These are phyloP conservation scores for Colletotrichum euphorbiae DNA, from an alignment of 2,329 filamentous ascomycete genomes.

Conservation along the genomic window DNA sequence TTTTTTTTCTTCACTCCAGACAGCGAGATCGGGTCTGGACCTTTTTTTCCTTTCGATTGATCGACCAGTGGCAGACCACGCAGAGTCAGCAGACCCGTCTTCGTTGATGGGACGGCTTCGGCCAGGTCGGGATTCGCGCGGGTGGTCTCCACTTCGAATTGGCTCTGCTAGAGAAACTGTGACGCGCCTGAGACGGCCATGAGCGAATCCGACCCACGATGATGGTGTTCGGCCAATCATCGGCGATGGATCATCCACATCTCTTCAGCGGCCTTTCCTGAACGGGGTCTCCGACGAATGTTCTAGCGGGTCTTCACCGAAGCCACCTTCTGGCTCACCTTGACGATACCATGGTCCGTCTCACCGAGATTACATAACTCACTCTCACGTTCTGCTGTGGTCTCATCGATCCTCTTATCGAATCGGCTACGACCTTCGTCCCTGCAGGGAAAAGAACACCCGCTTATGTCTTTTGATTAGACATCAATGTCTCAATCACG, in stretches of 20 bases:
- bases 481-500: too few relatives aligned
- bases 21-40: too few relatives aligned
- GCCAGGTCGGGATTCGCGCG: conserved; percentile 26
- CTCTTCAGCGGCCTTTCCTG: conserved; percentile 28
- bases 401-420: too few relatives aligned
- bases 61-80: not conserved
- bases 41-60: too few relatives aligned
- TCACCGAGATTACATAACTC: conserved; percentile 18
- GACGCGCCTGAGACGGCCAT: conserved; percentile 38
- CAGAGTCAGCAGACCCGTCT: not conserved
- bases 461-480: too few relatives aligned
- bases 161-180: conserved; percentile 19
- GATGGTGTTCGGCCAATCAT: not conserved
- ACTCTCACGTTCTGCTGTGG: too few relatives aligned
- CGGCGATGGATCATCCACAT: rapidly evolving
- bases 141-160: conserved; percentile 8
- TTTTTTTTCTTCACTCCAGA: not conserved
- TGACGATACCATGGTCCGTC: not conserved
- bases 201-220: conserved; percentile 23
- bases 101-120: conserved; percentile 13
- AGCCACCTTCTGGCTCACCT: not conserved
- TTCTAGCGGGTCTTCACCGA: conserved; percentile 9
- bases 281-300: conserved; percentile 18
- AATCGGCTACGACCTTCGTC: too few relatives aligned
- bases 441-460: too few relatives aligned